phyloP scores from a whole-genome alignment of 441 rosid species.

The Syzygium syzygioides region DNA sequence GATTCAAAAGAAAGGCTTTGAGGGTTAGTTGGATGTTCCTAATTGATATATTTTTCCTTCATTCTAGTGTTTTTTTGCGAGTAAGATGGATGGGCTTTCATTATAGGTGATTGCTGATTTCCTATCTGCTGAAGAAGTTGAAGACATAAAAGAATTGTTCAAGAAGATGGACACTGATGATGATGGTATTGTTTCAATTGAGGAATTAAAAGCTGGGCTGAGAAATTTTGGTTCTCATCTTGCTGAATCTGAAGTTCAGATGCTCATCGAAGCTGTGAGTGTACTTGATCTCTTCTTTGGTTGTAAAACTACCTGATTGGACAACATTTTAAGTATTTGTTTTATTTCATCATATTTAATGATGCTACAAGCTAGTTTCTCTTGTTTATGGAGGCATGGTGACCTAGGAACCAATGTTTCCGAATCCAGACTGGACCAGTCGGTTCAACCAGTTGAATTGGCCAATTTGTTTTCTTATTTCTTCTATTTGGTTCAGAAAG shows the following conservation, averaged over 20 bases:
- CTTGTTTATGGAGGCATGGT: neutral
- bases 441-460: neutral
- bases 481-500: neutral
- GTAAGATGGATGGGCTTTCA: constrained; percentile 10
- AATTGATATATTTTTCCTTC: neutral
- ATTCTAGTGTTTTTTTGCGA: neutral
- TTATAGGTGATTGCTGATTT: constrained; percentile 91
- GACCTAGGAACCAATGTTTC: neutral
- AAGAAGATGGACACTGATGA: constrained; percentile 85
- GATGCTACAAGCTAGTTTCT: neutral
- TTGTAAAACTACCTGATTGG: neutral
- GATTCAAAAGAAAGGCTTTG: constrained; percentile 97
- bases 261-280: constrained; percentile 97
- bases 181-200: constrained; percentile 79
- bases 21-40: constrained; percentile 52
- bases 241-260: constrained; percentile 90
- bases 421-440: neutral
- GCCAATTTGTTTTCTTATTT: neutral
- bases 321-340: neutral
- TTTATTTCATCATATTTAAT: neutral
- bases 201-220: constrained; percentile 88
- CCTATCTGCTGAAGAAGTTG: constrained; percentile 86
- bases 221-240: constrained; percentile 67
- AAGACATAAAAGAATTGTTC: constrained; percentile 88
- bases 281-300: constrained; percentile 6